Base-by-base conservation (phyloP, 345 rosid genomes). In the Lumnitzera racemosa region DNA sequence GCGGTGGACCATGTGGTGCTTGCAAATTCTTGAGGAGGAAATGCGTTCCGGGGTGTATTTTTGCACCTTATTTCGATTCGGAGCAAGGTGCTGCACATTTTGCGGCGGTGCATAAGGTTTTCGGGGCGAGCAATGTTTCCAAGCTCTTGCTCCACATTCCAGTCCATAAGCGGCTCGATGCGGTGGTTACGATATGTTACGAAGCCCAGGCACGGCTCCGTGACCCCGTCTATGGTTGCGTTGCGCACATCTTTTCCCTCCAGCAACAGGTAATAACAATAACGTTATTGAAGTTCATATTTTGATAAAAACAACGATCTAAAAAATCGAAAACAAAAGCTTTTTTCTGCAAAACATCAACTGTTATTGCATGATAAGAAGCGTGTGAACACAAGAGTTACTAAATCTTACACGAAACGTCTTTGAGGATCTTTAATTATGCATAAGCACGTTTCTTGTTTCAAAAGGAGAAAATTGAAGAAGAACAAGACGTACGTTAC, bases 181-280 rank as follows among this genome's bases (percentile, higher is more conserved):
- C 96, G 3, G 96, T 87, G 2, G 78, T 78, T 27, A 79, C 96
- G 1, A 83, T 92, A 7, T 87, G 87, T 59, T 87, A 89, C 47
- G 98, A 92, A 66, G 96, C 98, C 14, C 62, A 83, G 70, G 88
- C 98, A 27, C 80, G 98, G 69, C 75, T 82, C 65, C 70, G 82
- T 62, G 98, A 89, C 64, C 98, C 98, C 47, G 87, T 92, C 53
- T 83, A 92, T 55, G 98, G 98, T 66, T 83, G 88, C 50, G 92
- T 85, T 11, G 87, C 76, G 10, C 98, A 86, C 62, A 80, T 89
- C 71, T 82, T 89, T 67, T 65, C 92, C 36, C 89, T 91, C 58
- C 96, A 91, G 72, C 87, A 89, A 15, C 98, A 89, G 98, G 94
- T 67, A 53, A 5, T 36, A 4, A 68, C 73, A 4, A 88, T 88